These are phyloP conservation scores for Pichia sporocuriosa DNA, from an alignment of 805 yeast species.

Conservation along the genomic window DNA sequence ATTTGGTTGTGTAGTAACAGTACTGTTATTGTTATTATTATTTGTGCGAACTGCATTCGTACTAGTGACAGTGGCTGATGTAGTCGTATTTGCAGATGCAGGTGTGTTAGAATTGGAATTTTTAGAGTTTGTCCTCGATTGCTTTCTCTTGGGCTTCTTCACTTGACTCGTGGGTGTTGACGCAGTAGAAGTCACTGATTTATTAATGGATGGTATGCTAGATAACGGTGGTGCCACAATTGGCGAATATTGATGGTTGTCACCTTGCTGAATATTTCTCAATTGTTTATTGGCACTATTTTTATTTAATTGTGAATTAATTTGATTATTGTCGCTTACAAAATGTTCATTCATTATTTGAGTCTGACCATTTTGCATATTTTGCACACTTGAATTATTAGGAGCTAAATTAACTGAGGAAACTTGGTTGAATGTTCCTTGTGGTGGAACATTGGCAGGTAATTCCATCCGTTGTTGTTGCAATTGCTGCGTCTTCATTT, in stretches of 20 bases:
- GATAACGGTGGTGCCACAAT: not conserved
- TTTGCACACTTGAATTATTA: no score
- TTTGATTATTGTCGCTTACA: not conserved
- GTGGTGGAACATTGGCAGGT: slow-evolving; percentile 12
- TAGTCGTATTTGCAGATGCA: slow-evolving; percentile 9
- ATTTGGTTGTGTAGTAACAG: no score
- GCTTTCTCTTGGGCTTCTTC: slow-evolving; percentile 5
- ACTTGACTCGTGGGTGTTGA: not conserved
- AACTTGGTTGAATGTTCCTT: slow-evolving; percentile 13
- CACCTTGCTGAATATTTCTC: no score
- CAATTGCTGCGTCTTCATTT: slow-evolving; percentile 11
- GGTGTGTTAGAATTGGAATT: slow-evolving; percentile 8
- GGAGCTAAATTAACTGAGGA: no score
- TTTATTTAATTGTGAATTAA: not conserved
- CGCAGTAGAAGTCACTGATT: not conserved
- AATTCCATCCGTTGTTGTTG: slow-evolving; percentile 20
- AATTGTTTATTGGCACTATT: not conserved
- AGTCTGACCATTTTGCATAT: no score
- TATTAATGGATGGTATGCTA: not conserved
- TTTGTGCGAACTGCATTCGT: no score
- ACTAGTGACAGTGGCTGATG: not conserved
- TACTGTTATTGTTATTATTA: not conserved
- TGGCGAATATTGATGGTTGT: not conserved
- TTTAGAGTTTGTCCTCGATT: not conserved
- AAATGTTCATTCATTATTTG: no score